phyloP scores from a whole-genome alignment of 1,284 basidiomycete genomes.

The Porodaedalea pini region DNA sequence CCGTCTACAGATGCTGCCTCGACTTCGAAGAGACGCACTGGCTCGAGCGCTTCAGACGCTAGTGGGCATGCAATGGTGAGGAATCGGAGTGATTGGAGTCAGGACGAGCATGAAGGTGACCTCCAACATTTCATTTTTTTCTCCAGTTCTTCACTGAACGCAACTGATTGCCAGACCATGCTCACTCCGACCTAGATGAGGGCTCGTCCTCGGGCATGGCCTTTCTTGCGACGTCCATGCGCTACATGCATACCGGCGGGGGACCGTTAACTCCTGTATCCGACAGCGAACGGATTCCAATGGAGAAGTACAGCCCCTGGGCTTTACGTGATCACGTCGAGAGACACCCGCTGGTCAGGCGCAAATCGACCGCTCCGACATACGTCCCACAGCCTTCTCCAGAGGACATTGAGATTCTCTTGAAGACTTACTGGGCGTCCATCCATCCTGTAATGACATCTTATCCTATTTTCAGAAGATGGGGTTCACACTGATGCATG shows the following conservation, averaged over 20 bases:
- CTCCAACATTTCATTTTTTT: background rate
- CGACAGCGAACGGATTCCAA: conserved; percentile 14
- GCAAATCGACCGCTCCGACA: background rate
- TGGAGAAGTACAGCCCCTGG: conserved; percentile 20
- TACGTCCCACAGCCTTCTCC: conserved; percentile 11
- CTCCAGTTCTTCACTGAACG: background rate
- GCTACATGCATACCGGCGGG: conserved; percentile 19
- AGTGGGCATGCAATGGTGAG: conserved; percentile 3
- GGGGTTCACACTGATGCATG: background rate
- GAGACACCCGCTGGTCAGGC: conserved; percentile 4
- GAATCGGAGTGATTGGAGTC: conserved; percentile 17
- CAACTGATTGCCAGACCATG: background rate
- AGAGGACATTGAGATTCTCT: conserved; percentile 17
- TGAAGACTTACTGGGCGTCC: conserved; percentile 20
- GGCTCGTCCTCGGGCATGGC: conserved; percentile 21
- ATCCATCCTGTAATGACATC: conserved; percentile 18
- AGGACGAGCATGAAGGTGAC: conserved; percentile 16
- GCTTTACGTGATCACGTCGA: conserved; percentile 15
- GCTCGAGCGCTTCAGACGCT: conserved; percentile 11
- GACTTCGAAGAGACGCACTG: background rate
- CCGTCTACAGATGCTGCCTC: background rate
- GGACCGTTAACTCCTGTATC: conserved; percentile 18
- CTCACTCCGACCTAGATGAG: conserved; percentile 20
- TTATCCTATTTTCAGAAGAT: background rate
- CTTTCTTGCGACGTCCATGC: conserved; percentile 21